Evolutionary conservation across 441 rosid genomes (phyloP).

Genomic region (Populus trichocarpa): DNA sequence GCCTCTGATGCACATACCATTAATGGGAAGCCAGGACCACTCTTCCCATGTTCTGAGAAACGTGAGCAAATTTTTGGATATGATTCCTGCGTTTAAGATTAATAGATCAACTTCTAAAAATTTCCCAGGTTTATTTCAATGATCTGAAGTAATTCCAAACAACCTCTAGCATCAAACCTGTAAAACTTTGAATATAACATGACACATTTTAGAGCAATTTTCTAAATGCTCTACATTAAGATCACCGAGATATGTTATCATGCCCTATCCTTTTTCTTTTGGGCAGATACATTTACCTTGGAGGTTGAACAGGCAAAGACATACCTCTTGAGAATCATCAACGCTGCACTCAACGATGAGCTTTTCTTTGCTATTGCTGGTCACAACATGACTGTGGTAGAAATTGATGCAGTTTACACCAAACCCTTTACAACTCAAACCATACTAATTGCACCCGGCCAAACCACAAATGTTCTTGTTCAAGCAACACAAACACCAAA

Average conservation of each 20-base stretch:
- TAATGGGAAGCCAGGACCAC: constrained; percentile 53
- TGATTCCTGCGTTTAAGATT: too few relatives aligned
- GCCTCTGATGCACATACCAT: constrained; percentile 70
- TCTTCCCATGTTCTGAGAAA: constrained; percentile 44
- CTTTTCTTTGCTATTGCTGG: neutral
- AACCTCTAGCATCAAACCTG: too few relatives aligned
- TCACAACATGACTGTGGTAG: neutral
- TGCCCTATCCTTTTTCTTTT: neutral
- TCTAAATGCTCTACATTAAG: neutral
- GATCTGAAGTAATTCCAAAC: too few relatives aligned
- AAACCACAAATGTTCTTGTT: constrained; percentile 4
- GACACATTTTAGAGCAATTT: neutral
- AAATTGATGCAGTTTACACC: neutral
- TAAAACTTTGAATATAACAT: neutral
- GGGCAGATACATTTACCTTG: neutral
- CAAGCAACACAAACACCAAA: neutral
- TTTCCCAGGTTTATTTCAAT: too few relatives aligned
- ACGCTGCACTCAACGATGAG: neutral
- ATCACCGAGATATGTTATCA: neutral
- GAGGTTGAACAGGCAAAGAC: neutral
- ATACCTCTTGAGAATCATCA: neutral
- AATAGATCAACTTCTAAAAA: too few relatives aligned
- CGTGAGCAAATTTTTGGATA: constrained; percentile 21
- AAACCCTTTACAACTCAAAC: neutral
- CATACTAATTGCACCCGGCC: neutral